Percentiles rank a stretch among this genome's conserved stretches.
phyloP scores from a whole-genome alignment of 306 rosid species.

The Corylus avellana region DNA sequence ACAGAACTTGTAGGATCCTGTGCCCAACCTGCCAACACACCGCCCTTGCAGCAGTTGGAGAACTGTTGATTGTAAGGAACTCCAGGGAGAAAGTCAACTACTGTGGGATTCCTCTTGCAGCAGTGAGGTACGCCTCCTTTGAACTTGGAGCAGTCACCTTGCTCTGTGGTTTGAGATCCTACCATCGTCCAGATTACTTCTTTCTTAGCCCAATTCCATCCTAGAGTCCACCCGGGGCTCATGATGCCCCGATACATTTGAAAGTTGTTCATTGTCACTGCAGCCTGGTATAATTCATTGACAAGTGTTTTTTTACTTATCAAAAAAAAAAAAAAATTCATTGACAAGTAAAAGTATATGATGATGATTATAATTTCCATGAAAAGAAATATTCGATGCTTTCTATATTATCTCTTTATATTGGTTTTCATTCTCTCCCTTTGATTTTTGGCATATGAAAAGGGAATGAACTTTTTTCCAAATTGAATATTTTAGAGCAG shows the following conservation, averaged over 20 bases:
- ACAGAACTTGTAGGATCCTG: slow-evolving; percentile 66
- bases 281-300: slow-evolving; percentile 50
- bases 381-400: neutral
- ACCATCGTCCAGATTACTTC: slow-evolving; percentile 70
- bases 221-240: slow-evolving; percentile 74
- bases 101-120: slow-evolving; percentile 64
- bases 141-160: slow-evolving; percentile 82
- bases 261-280: slow-evolving; percentile 73
- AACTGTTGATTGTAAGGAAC: slow-evolving; percentile 74
- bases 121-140: slow-evolving; percentile 64
- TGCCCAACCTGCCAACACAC: slow-evolving; percentile 74
- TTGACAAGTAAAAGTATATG: neutral
- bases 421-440: neutral
- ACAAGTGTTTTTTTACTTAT: neutral
- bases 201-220: slow-evolving; percentile 82
- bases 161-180: slow-evolving; percentile 85
- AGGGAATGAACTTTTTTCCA: too few relatives aligned
- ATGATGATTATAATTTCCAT: neutral
- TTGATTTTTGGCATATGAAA: too few relatives aligned
- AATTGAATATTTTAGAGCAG: too few relatives aligned
- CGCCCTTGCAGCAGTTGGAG: slow-evolving; percentile 69
- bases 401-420: neutral
- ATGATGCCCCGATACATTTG: slow-evolving; percentile 66
- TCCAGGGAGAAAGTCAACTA: slow-evolving; percentile 71
- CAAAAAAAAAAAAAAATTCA: neutral